Base-by-base conservation (phyloP, 2,329 filamentous ascomycete species). In the Fusarium avenaceum region DNA sequence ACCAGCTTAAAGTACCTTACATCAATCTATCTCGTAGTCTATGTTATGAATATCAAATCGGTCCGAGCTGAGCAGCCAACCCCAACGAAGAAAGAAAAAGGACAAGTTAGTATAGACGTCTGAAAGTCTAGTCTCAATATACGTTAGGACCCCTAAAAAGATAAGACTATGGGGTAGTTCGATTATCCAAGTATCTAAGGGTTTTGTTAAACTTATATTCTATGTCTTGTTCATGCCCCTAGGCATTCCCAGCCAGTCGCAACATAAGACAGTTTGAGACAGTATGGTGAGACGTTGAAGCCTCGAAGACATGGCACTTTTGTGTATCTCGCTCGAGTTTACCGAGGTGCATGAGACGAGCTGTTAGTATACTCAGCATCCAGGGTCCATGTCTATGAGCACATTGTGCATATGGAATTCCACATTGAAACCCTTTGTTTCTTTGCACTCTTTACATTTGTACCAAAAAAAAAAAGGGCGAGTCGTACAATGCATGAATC, bases 401-500 rank as follows among this genome's bases (percentile, higher is more conserved):
- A 65, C 64, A 69, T 57, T 26, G 30, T 59, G 50, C 51, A 43
- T 57, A 28, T n/a, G 28, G 32, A 24, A 48, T 54, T 54, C 42
- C 42, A 48, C 44, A 24, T 35, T 35, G 33, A n/a, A 17, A 35
- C 33, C 17, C 33, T 35, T n/a, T 35, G 4, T 35, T 9, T 4
- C 50, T 50, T 26, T 55, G 32, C 32, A 15, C 40, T 17, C n/a
- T 26, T 42, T 42, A 26, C 24, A 32, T 38, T 32, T 54, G 14
- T 35, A 26, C 22, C 5, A 22, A 4, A 22, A 22, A 22, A 22
- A 22, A 38, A 51, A 22, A 30, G 42, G 53, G 53, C 65, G 71
- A 73, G 67, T 73, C 71, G 67, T 71, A 70, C 52, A 59, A 20
- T 72, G 71, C 71, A 73, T 72, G 69, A 71, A 73, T 73, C 71